phyloP scores from a whole-genome alignment of 371 early-diverging fungal genomes.

The Dichotomocladium elegans region DNA sequence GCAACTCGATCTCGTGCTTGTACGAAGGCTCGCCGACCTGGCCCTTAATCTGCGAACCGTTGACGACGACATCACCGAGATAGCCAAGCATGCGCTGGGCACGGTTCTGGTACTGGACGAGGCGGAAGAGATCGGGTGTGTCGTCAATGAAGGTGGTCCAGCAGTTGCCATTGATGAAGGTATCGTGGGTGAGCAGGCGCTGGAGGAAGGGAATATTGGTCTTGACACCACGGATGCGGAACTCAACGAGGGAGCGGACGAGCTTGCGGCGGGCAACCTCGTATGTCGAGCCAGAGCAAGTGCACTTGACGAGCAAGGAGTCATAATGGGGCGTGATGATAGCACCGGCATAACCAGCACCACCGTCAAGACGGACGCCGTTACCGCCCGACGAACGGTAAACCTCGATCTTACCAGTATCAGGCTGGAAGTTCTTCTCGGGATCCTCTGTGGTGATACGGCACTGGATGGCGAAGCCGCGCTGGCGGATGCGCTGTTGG shows the following conservation, averaged over 20 bases:
- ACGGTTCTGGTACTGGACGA: slow-evolving; percentile 74
- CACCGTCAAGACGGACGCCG: slow-evolving; percentile 92
- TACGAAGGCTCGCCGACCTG: slow-evolving; percentile 69
- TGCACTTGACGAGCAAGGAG: slow-evolving; percentile 92
- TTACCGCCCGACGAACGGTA: slow-evolving; percentile 86
- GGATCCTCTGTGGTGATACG: slow-evolving; percentile 96
- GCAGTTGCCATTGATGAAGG: slow-evolving; percentile 72
- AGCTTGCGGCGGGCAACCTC: slow-evolving; percentile 87
- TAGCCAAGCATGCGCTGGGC: slow-evolving; percentile 86
- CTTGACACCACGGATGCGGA: slow-evolving; percentile 95
- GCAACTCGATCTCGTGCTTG: slow-evolving; percentile 60
- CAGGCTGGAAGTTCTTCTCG: slow-evolving; percentile 87
- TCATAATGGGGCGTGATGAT: slow-evolving; percentile 95
- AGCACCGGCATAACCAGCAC: slow-evolving; percentile 83
- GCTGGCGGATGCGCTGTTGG: slow-evolving; percentile 75
- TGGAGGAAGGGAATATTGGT: slow-evolving; percentile 94
- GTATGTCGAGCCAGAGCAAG: slow-evolving; percentile 82
- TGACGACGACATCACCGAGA: slow-evolving; percentile 89
- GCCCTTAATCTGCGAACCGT: slow-evolving; percentile 90
- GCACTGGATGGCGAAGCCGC: slow-evolving; percentile 92
- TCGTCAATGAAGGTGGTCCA: slow-evolving; percentile 98
- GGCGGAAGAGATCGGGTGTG: slow-evolving; percentile 81
- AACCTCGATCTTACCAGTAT: slow-evolving; percentile 91
- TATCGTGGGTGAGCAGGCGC: slow-evolving; percentile 78
- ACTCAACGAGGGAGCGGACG: slow-evolving; percentile 85